A percentile compares a stretch with the other conserved stretches of the same genome.
Evolutionary conservation across 495 filamentous ascomycete species (phyloP).

Genomic region (Tuber borchii): DNA sequence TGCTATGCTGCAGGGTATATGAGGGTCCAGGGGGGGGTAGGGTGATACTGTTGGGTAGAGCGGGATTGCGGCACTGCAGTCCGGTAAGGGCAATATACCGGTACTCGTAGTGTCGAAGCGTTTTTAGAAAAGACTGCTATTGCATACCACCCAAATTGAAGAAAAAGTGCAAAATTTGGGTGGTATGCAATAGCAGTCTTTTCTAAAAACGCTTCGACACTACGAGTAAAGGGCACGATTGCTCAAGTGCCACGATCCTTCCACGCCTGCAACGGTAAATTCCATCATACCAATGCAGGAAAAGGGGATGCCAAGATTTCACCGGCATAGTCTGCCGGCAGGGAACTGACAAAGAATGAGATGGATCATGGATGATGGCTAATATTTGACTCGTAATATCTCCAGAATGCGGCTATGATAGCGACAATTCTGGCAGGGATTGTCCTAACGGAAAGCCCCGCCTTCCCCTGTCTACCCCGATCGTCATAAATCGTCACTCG

Average conservation of each 20-base stretch:
- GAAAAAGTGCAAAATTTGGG: too few species aligned
- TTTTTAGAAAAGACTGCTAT: too few species aligned
- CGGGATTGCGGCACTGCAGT: not conserved
- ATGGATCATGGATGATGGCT: not conserved
- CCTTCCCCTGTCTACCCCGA: not conserved
- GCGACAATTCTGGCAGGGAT: not conserved
- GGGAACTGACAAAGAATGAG: not conserved
- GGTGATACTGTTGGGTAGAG: not conserved
- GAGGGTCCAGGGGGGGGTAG: not conserved
- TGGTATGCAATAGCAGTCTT: too few species aligned
- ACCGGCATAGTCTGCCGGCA: not conserved
- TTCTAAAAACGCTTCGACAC: too few species aligned
- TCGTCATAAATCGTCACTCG: not conserved
- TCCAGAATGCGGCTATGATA: not conserved
- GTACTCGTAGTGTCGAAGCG: too few species aligned
- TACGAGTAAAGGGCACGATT: too few species aligned
- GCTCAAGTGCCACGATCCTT: not conserved
- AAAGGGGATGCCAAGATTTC: slow-evolving; percentile 2
- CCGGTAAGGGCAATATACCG: not conserved
- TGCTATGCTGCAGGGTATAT: not conserved
- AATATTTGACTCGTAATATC: not conserved
- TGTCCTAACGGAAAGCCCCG: not conserved
- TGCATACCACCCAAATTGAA: too few species aligned
- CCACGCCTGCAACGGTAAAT: not conserved
- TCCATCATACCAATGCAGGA: not conserved